Evolutionary conservation across 192 early-diverging fungal genomes (phyloP), one percentile per base, ranked within the genome.

Genomic region (Paraglomus brasilianum): DNA sequence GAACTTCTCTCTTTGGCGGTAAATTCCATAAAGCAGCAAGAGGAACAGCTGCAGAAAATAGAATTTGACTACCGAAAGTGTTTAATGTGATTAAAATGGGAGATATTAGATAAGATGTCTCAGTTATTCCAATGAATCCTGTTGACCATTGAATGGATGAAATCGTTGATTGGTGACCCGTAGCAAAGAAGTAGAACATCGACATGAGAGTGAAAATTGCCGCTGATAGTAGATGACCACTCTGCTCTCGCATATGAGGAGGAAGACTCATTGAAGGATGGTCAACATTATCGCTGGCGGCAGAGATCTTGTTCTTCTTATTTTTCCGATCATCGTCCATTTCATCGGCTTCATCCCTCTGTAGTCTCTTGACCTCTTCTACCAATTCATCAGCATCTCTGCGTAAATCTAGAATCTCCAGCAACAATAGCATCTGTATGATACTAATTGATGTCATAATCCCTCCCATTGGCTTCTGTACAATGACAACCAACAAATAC

Each of bases 61-160:
- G 52, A 3, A 85, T 66, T 69, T 83, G 86, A 1, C 84, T 74
- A 0, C 82, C 88, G 21, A 97, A 77, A 0, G 94, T 93, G 52
- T 94, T 93, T n/a, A 94, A 62, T 14, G 73, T 71, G 17, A 98
- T 85, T 40, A 94, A 74, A 6, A 86, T 72, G 8, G 90, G 89
- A 4, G 89, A 89, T 30, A 87, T 59, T 8, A 84, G 61, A 58
- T 85, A 87, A 63, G 89, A 86, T 74, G 91, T 82, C 19, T 91
- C 83, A 5, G 81, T 74, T 38, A 97, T 76, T 6, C 95, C 96
- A 51, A 96, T 80, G 75, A 95, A 95, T 1, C 89, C 94, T 0
- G 92, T 79, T 22, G 89, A 86, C 92, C 93, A 97, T 67, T 96
- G 95, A 9, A 97, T 87, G n/a, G 92, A 90, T 8, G 91, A 82